Evolutionary conservation across 306 rosid genomes (phyloP), one percentile per base, ranked within the genome.

Genomic region (Prosopis cineraria): DNA sequence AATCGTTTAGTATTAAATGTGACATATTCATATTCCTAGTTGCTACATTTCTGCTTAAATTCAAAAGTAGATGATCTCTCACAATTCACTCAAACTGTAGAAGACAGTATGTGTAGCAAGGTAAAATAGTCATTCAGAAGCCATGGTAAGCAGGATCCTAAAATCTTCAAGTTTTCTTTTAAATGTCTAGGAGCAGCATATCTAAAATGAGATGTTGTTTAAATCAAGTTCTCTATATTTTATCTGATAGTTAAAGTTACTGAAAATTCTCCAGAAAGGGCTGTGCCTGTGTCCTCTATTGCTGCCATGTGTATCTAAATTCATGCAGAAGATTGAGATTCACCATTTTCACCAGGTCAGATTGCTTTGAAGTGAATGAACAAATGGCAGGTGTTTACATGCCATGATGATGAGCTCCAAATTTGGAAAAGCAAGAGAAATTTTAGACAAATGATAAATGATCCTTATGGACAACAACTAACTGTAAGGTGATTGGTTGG

Each of bases 151-250:
- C 10, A 16, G 5, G 19, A 65, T 37, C 70, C 70, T 37, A 37
- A 53, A 37, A 20, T 64, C 45, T 39, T 22, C n/a, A 20, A n/a
- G 72, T 20, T 37, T 66, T n/a, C n/a, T n/a, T 24, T 66, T 6
- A 11, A 22, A 39, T 34, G 31, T 39, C 45, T 16, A 9, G 4
- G 70, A 19, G 14, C 6, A 68, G 29, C 34, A 41, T 68, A 68
- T 68, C 47, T 14, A 24, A 77, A 52, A 9, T 52, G 6, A 20
- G 36, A 33, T 43, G 73, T 53, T 64, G 56, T 53, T 40, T 72
- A 81, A 76, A 39, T 31, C 33, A 70, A 66, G 66, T 37, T 56
- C 58, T 43, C 62, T 20, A 22, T 70, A 40, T 75, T 69, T 71
- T 47, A 48, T 36, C 16, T 24, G 71, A 72, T 63, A 78, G 29